Base-by-base conservation (phyloP, 2,329 filamentous ascomycete genomes). In the Hypomyces rosellus region DNA sequence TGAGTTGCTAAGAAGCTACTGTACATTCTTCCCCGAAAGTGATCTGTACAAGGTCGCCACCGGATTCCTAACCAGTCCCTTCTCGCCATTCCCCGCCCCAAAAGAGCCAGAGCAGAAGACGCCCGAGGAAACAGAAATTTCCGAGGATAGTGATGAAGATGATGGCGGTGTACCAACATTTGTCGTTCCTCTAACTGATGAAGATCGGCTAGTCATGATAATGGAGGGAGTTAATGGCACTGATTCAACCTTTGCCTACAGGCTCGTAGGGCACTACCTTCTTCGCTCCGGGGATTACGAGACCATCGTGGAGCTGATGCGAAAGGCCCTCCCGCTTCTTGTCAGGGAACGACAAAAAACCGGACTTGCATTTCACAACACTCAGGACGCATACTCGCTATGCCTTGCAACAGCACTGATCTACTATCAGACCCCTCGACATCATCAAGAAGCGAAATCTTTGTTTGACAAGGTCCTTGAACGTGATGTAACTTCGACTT, bases 321-420 rank as follows among this genome's bases (percentile, higher is more conserved):
- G 89, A 39, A 88, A 86, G 60, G 90, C 87, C 1, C 71, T 88
- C 41, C 75, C 76, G 34, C 74, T 85, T 12, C 64, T 88, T 20
- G 67, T 72, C 11, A 71, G 74, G 5, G 81, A 91, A 63, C 76
- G 79, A 1, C 73, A 71, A 38, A 84, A 82, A 61, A 88, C 83
- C 6, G 89, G 89, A 0, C 63, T 95, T 40, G 65, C 70, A 1
- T 83, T 96, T 46, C 72, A 75, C 43, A 82, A 91, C 59, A 86
- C 82, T 5, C 74, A 77, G 45, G 89, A 96, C 66, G 81, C 87
- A 1, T 77, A 93, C 49, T 88, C 83, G 51, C 78, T 89, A 40
- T 85, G 82, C 39, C 80, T 99, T 7, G 93, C 82, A 9, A 96
- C 90, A n/a, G 84, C 91, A 0, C 69, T 97, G 16, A 89, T 99